Conservation (phyloP, 106 monocot genomes). For the Phalaenopsis equestris region DNA sequence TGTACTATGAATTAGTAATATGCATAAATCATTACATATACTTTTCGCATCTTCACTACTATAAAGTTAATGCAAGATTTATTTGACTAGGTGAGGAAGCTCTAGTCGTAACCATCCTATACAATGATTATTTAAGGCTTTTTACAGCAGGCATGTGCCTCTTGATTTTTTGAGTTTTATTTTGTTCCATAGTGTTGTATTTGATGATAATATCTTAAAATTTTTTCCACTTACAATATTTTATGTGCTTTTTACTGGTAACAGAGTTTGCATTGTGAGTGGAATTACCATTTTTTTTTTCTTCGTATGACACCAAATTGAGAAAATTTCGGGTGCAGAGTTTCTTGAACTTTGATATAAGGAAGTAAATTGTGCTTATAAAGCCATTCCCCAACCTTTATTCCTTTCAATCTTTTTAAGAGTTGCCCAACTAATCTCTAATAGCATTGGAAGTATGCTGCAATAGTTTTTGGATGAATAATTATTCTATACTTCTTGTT, state of each 20-base stretch:
- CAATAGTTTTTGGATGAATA: neutral
- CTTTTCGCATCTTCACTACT: neutral
- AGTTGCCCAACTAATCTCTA: too few species aligned
- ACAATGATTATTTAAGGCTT: too few species aligned
- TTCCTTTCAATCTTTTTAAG: neutral
- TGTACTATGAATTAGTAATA: too few species aligned
- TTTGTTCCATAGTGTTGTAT: neutral
- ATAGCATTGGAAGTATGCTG: too few species aligned
- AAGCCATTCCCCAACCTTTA: neutral
- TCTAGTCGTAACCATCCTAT: too few species aligned
- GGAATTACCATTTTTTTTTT: neutral
- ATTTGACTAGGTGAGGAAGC: neutral
- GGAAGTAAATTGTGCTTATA: neutral
- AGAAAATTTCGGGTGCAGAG: neutral
- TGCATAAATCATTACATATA: neutral
- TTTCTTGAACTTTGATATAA: neutral
- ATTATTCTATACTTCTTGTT: neutral
- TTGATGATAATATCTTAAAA: neutral
- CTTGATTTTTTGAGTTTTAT: neutral
- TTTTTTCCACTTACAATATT: neutral
- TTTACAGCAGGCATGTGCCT: neutral
- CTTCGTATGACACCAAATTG: neutral
- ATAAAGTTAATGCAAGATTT: neutral
- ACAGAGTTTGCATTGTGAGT: neutral
- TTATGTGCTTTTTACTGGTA: neutral